These are phyloP conservation scores for Chenopodium formosanum DNA, from an alignment of 148 eudicot species.

Conservation along the genomic window DNA sequence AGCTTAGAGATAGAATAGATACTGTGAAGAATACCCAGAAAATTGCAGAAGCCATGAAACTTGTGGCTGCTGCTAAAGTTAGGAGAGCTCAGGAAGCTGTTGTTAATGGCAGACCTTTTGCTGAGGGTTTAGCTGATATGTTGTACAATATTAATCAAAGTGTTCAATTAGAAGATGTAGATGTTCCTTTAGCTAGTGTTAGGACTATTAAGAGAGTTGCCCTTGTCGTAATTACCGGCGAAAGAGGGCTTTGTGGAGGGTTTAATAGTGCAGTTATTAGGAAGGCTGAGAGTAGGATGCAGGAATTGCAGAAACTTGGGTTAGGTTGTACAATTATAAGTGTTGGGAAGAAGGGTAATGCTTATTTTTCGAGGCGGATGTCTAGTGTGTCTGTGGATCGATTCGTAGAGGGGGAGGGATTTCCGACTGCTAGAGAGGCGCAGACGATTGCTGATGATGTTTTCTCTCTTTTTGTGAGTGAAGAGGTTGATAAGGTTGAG, in stretches of 20 bases:
- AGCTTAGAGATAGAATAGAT: slow-evolving; percentile 48
- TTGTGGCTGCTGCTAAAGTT: slow-evolving; percentile 72
- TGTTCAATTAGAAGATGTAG: slow-evolving; percentile 56
- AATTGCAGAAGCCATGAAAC: slow-evolving; percentile 81
- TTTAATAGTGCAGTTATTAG: slow-evolving; percentile 53
- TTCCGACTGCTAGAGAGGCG: slow-evolving; percentile 61
- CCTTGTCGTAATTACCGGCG: slow-evolving; percentile 60
- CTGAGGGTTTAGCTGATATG: slow-evolving; percentile 55
- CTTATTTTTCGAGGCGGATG: slow-evolving; percentile 43
- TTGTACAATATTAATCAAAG: slow-evolving; percentile 48
- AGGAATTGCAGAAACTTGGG: slow-evolving; percentile 49
- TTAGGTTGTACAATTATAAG: slow-evolving; percentile 51
- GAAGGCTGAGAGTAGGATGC: slow-evolving; percentile 56
- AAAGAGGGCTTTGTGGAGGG: slow-evolving; percentile 80
- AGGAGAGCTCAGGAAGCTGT: slow-evolving; percentile 78
- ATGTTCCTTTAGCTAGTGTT: slow-evolving; percentile 53
- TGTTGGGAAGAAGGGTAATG: slow-evolving; percentile 80
- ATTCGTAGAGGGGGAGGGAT: slow-evolving; percentile 48
- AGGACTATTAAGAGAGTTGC: slow-evolving; percentile 66
- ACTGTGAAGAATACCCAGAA: slow-evolving; percentile 66
- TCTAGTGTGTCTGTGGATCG: slow-evolving; percentile 39
- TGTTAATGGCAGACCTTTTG: slow-evolving; percentile 56
- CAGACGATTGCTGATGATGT: slow-evolving; percentile 60
- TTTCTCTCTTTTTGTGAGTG: slow-evolving; percentile 51
- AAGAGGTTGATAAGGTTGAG: slow-evolving; percentile 60